A percentile compares a stretch with the other conserved stretches of the same genome.
These are phyloP conservation scores for Sequoiadendron giganteum DNA, from an alignment of 75 land plant genomes.

Conservation along the genomic window DNA sequence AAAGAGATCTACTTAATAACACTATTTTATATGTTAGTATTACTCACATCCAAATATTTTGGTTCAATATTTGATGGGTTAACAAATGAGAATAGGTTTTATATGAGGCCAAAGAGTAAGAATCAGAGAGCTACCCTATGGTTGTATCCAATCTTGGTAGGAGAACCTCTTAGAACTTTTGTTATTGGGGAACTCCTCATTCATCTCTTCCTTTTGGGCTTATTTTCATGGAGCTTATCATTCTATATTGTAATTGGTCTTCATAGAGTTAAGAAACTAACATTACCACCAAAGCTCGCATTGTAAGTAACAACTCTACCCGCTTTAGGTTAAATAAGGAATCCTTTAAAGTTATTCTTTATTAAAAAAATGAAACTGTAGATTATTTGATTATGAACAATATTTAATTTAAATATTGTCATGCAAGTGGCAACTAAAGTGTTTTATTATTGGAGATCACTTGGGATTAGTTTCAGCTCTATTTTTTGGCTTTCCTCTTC, in stretches of 20 bases:
- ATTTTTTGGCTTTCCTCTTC: constrained; percentile 61
- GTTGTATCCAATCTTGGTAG: background rate
- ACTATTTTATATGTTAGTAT: too few relatives aligned
- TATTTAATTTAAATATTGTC: background rate
- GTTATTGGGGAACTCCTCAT: background rate
- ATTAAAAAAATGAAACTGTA: too few relatives aligned
- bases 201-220: background rate
- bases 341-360: too few relatives aligned
- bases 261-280: too few relatives aligned
- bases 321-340: too few relatives aligned
- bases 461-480: constrained; percentile 37
- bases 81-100: background rate
- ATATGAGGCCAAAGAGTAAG: background rate
- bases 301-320: too few relatives aligned
- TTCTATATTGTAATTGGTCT: too few relatives aligned
- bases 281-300: too few relatives aligned
- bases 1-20: too few relatives aligned
- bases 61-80: background rate
- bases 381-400: too few relatives aligned
- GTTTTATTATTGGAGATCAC: constrained; percentile 16
- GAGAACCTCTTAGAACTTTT: constrained; percentile 1
- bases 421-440: constrained; percentile 37
- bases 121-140: background rate
- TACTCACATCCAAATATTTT: too few relatives aligned
- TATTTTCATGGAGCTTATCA: background rate